Evolutionary conservation across 2,329 filamentous ascomycete genomes (phyloP).

Genomic region (Alternaria arborescens): DNA sequence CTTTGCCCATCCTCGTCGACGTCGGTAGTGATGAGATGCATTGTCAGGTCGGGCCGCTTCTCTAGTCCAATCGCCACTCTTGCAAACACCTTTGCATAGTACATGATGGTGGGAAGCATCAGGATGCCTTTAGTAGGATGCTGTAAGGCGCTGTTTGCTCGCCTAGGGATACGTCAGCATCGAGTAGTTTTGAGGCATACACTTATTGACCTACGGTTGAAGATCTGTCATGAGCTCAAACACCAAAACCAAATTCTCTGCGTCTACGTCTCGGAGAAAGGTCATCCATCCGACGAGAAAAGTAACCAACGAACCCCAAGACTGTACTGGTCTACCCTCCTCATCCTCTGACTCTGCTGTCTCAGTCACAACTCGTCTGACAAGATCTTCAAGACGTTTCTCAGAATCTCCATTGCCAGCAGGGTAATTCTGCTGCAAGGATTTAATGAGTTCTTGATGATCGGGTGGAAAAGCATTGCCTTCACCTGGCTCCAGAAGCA

Average conservation of each 20-base stretch:
- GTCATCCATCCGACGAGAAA: conserved; percentile 84
- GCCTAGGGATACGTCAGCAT: conserved; percentile 53
- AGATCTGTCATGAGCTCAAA: conserved; percentile 78
- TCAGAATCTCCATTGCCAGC: conserved; percentile 26
- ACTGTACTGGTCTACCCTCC: conserved; percentile 63
- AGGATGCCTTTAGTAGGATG: conserved; percentile 82
- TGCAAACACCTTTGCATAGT: conserved; percentile 80
- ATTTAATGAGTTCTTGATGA: conserved; percentile 40
- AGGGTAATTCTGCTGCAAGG: conserved; percentile 36
- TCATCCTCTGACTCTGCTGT: conserved; percentile 62
- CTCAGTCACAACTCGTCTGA: conserved; percentile 52
- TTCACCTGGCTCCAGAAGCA: conserved; percentile 39
- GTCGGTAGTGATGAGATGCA: conserved; percentile 63
- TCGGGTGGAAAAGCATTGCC: conserved; percentile 31
- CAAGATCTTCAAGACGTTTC: conserved; percentile 34
- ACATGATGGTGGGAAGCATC: conserved; percentile 83
- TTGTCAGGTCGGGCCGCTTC: conserved; percentile 78
- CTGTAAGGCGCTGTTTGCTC: conserved; percentile 82
- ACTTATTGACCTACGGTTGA: conserved; percentile 68
- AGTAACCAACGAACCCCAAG: conserved; percentile 78
- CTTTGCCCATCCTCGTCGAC: conserved; percentile 71
- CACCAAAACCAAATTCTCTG: conserved; percentile 76
- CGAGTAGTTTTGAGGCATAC: not conserved
- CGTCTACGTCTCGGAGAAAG: conserved; percentile 82
- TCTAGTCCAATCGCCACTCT: conserved; percentile 86